Conservation (phyloP, 2,329 filamentous ascomycete genomes). For the Colletotrichum sublineola region DNA sequence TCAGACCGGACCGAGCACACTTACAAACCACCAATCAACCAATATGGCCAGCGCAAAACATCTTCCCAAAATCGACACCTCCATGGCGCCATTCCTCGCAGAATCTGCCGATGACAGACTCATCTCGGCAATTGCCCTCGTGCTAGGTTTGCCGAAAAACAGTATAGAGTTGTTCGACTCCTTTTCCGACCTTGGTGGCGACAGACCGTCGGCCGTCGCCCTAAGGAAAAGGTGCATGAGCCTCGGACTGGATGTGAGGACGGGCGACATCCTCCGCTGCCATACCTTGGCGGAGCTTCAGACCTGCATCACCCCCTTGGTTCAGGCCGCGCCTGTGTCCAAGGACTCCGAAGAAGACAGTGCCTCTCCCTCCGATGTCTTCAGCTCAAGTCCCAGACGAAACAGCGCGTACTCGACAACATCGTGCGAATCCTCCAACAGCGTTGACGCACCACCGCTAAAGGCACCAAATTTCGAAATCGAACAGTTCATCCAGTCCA, state of each 20-base stretch:
- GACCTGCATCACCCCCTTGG: conserved; percentile 53
- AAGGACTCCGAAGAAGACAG: conserved; percentile 39
- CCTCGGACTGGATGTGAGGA: conserved; percentile 52
- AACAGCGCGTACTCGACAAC: conserved; percentile 36
- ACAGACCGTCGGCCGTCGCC: conserved; percentile 51
- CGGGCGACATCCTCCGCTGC: conserved; percentile 58
- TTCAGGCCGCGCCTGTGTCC: conserved; percentile 23
- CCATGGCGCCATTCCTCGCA: conserved; percentile 34
- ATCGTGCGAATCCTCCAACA: conserved; percentile 35
- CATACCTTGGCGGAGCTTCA: conserved; percentile 61
- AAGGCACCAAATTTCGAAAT: conserved; percentile 24
- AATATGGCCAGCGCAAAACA: conserved; percentile 32
- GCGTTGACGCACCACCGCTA: conserved; percentile 25
- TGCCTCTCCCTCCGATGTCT: conserved; percentile 41
- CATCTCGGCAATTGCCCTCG: conserved; percentile 52
- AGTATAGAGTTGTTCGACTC: conserved; percentile 56
- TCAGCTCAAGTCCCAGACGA: conserved; percentile 40
- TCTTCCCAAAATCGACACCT: conserved; percentile 46
- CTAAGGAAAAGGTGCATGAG: conserved; percentile 53
- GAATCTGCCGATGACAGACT: conserved; percentile 50
- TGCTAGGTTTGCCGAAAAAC: conserved; percentile 51
- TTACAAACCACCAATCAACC: conserved; percentile 1
- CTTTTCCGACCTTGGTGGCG: conserved; percentile 60
- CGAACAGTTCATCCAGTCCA: conserved; percentile 52
- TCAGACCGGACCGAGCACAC: conserved; percentile 33